Conservation (phyloP, 208 protist species). For the Trypanosoma scelopori region DNA sequence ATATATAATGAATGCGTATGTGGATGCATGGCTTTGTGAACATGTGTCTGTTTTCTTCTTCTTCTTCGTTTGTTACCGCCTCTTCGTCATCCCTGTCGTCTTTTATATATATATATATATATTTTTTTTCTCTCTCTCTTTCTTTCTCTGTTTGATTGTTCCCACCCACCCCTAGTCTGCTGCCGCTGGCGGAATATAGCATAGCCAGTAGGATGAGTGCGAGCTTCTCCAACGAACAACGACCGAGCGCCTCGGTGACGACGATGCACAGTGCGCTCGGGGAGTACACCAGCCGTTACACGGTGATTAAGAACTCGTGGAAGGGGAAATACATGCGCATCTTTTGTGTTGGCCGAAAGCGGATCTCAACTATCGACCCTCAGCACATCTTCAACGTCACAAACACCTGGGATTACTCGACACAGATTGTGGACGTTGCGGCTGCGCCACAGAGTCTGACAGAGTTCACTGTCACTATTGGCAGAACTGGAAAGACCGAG, state of each 20-base stretch:
- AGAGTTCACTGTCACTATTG: slow-evolving; percentile 58
- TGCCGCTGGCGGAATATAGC: too few relatives aligned
- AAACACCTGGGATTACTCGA: slow-evolving; percentile 73
- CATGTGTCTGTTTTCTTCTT: too few relatives aligned
- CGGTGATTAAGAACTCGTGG: slow-evolving; percentile 88
- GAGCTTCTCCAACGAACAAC: too few relatives aligned
- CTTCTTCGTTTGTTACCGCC: too few relatives aligned
- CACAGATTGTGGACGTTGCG: slow-evolving; percentile 45
- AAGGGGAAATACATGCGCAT: slow-evolving; percentile 86
- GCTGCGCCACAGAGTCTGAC: slow-evolving; percentile 30
- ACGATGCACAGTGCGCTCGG: slow-evolving; percentile 1
- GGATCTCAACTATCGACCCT: slow-evolving; percentile 77
- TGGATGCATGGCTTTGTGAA: too few relatives aligned
- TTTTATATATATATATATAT: too few relatives aligned
- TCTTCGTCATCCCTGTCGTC: too few relatives aligned
- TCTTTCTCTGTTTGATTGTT: background rate
- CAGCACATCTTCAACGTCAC: slow-evolving; percentile 73
- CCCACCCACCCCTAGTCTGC: too few relatives aligned
- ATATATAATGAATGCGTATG: too few relatives aligned
- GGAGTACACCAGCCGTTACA: slow-evolving; percentile 68
- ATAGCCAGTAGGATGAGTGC: too few relatives aligned
- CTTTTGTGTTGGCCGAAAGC: slow-evolving; percentile 56
- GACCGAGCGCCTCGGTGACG: too few relatives aligned
- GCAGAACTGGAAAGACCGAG: slow-evolving; percentile 41
- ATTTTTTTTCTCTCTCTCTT: background rate